These are phyloP conservation scores for Melaleuca alternifolia DNA, from an alignment of 345 rosid genomes.

Conservation along the genomic window DNA sequence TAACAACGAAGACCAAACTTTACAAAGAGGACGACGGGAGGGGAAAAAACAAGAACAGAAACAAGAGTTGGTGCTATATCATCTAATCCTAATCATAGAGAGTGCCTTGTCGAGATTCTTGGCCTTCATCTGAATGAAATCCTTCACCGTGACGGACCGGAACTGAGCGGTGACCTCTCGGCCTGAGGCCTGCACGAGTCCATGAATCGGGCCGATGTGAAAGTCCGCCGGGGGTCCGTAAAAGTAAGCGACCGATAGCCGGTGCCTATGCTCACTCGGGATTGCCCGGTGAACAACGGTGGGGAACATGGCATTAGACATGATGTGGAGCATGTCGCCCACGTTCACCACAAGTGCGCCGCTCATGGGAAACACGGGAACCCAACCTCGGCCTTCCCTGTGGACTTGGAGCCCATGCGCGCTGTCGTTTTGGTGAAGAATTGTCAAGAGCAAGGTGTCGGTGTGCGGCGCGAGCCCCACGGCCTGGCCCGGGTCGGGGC, in stretches of 20 bases:
- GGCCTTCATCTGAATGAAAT: constrained; percentile 46
- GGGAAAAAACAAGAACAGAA: background rate
- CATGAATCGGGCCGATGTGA: constrained; percentile 25
- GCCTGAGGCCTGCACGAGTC: background rate
- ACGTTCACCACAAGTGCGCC: constrained; percentile 73
- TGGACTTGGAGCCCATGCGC: constrained; percentile 48
- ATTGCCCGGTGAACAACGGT: constrained; percentile 63
- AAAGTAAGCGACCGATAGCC: constrained; percentile 63
- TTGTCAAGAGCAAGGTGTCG: constrained; percentile 62
- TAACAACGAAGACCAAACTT: background rate
- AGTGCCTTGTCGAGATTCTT: constrained; percentile 48
- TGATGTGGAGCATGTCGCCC: constrained; percentile 73
- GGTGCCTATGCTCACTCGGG: constrained; percentile 32
- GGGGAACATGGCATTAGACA: constrained; percentile 49
- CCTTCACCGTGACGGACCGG: constrained; percentile 38
- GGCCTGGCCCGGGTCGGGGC: constrained; percentile 59
- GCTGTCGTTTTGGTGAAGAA: constrained; percentile 44
- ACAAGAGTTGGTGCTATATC: background rate
- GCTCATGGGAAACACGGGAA: constrained; percentile 32
- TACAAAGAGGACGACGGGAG: background rate
- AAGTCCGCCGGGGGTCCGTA: constrained; percentile 36
- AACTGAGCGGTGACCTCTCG: constrained; percentile 21
- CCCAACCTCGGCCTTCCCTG: constrained; percentile 56
- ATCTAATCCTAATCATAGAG: constrained; percentile 20
- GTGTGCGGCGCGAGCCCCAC: constrained; percentile 94